Evolutionary conservation across 169 alveolate species (phyloP), one percentile per base, ranked within the genome.

Genomic region (Plasmodium relictum): DNA sequence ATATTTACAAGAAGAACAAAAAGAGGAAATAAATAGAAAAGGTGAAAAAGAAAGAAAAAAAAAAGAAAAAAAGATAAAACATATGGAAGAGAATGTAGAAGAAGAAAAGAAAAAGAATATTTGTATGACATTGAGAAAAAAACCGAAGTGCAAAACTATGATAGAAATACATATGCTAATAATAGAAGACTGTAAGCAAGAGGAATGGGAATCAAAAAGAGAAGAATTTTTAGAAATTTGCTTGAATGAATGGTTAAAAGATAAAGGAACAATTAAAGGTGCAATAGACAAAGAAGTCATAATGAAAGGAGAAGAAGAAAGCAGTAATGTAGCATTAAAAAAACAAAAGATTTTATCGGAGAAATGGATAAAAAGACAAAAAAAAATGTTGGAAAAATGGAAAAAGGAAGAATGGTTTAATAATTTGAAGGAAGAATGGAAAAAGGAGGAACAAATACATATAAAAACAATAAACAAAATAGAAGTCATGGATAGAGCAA

Each of bases 341-440:
- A 22, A 10, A 9, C 6, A 54, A 7, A 54, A 54, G 14, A 16
- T 24, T 0, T 54, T 54, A 12, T 54, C 31, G 0, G 14, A 54
- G 6, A 54, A 7, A 0, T 54, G n/a, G 63, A 54, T 8, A 14
- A 6, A 54, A 16, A 54, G 63, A 54, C 63, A 54, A 0, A 54
- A 54, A 6, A 16, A 54, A 6, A 54, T 54, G 63, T 54, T 54
- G 14, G 63, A 54, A 54, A 54, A 54, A 54, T 54, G 63, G 63
- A 54, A 14, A 16, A 54, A 8, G 14, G 63, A 54, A 14, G 22
- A 54, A 16, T 54, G 63, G 63, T 54, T 54, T 54, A 9, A 16
- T 10, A 16, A 14, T 12, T 54, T 54, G 3, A 54, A 10, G 22
- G 22, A 54, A 6, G 63, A 54, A 5, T 54, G 63, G 63, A 22